These are phyloP conservation scores for Linderniella brevidens DNA, from an alignment of 257 asterid genomes.

Conservation along the genomic window DNA sequence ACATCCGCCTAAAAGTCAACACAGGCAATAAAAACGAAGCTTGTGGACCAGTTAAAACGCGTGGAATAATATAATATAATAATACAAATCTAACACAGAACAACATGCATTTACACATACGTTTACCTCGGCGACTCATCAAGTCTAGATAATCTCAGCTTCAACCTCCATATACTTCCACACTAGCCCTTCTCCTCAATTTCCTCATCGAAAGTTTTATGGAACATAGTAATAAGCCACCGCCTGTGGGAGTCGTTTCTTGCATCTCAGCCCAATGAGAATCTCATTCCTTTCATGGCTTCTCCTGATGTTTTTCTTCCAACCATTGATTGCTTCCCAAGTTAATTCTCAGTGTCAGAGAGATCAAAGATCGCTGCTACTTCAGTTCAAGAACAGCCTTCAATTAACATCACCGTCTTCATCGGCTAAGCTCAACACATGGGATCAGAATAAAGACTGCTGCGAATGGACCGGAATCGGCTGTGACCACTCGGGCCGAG, in stretches of 20 bases:
- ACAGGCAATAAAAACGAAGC: not conserved
- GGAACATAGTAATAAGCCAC: no score
- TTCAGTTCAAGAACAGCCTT: constrained; percentile 24
- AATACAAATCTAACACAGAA: no score
- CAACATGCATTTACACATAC: no score
- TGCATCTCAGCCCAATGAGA: constrained; percentile 30
- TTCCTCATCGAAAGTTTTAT: no score
- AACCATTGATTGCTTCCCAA: not conserved
- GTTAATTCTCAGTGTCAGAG: constrained; percentile 27
- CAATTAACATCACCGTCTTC: not conserved
- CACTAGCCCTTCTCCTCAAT: no score
- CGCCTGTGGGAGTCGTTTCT: constrained; percentile 15
- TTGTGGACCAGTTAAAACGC: constrained; percentile 13
- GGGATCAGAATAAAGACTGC: constrained; percentile 30
- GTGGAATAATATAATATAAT: no score
- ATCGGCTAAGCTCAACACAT: constrained; percentile 25
- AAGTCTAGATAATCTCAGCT: no score
- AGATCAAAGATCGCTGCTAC: constrained; percentile 24
- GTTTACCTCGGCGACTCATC: no score
- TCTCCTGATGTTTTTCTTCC: constrained; percentile 19
- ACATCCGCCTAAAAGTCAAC: no score
- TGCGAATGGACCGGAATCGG: constrained; percentile 44
- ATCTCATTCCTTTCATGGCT: constrained; percentile 20
- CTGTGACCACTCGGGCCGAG: constrained; percentile 37
- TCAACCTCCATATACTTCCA: no score